phyloP scores from a whole-genome alignment of 768 basidiomycete genomes.

The Crepidotus variabilis region DNA sequence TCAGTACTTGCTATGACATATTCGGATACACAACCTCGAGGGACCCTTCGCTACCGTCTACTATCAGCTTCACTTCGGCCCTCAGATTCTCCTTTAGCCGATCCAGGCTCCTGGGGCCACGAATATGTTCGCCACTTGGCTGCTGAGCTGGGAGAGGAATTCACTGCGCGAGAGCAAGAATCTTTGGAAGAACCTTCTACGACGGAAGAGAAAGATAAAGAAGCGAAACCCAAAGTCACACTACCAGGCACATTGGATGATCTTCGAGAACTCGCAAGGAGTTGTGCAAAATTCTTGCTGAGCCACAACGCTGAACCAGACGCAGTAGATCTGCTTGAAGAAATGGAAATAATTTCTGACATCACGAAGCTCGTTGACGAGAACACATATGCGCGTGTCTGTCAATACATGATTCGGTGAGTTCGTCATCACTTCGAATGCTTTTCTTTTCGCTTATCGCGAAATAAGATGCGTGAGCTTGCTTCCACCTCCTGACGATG shows the following conservation, averaged over 20 bases:
- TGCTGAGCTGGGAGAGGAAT: constrained; percentile 95
- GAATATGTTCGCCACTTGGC: constrained; percentile 98
- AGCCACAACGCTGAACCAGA: constrained; percentile 97
- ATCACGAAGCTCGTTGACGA: constrained; percentile 78
- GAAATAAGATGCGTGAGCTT: constrained; percentile 76
- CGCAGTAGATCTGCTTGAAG: constrained; percentile 92
- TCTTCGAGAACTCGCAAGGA: constrained; percentile 69
- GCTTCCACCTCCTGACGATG: constrained; percentile 89
- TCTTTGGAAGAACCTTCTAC: constrained; percentile 25
- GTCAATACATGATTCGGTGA: constrained; percentile 93
- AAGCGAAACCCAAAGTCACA: constrained; percentile 18
- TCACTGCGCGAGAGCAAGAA: constrained; percentile 61
- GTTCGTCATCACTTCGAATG: constrained; percentile 14
- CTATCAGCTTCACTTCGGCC: constrained; percentile 71
- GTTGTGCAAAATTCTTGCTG: constrained; percentile 87
- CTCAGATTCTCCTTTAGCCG: constrained; percentile 62
- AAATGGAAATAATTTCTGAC: constrained; percentile 83
- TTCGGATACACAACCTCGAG: constrained; percentile 94
- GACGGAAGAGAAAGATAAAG: constrained; percentile 16
- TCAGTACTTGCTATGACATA: constrained; percentile 99
- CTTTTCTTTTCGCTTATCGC: not conserved
- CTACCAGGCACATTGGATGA: constrained; percentile 67
- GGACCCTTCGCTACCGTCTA: constrained; percentile 91
- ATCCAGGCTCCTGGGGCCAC: constrained; percentile 98
- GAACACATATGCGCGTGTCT: constrained; percentile 86